Evolutionary conservation across 306 rosid genomes (phyloP).

Genomic region (Begonia fuchsioides): DNA sequence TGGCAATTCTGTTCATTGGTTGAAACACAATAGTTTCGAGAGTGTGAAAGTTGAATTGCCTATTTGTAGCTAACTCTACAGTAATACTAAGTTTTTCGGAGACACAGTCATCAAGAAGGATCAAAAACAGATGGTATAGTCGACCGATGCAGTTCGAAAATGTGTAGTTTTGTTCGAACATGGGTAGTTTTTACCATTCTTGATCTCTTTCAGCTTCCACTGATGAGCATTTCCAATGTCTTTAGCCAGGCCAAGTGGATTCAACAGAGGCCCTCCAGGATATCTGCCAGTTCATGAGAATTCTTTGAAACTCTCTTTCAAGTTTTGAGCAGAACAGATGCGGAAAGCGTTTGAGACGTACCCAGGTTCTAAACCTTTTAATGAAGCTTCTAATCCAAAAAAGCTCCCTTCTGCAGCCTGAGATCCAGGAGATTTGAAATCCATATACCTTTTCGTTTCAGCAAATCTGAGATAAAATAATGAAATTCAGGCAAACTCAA

Average conservation of each 20-base stretch:
- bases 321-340: too few relatives aligned
- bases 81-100: too few relatives aligned
- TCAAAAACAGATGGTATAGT: too few relatives aligned
- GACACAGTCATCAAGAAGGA: too few relatives aligned
- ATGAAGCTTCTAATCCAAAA: conserved; percentile 63
- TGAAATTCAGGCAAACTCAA: neutral
- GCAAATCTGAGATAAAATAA: conserved; percentile 30
- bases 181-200: conserved; percentile 57
- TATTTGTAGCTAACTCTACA: too few relatives aligned
- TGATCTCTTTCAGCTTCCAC: conserved; percentile 84
- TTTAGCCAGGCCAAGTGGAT: conserved; percentile 80
- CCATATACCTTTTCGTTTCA: conserved; percentile 90
- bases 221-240: conserved; percentile 61
- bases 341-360: too few relatives aligned
- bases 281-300: conserved; percentile 28
- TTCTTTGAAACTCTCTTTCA: neutral
- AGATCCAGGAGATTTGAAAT: conserved; percentile 78
- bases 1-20: too few relatives aligned
- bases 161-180: too few relatives aligned
- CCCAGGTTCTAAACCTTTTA: conserved; percentile 90
- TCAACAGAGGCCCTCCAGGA: conserved; percentile 74
- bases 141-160: too few relatives aligned
- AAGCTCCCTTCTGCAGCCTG: conserved; percentile 71
- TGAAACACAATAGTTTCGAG: too few relatives aligned
- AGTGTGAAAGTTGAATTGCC: too few relatives aligned